A percentile compares a stretch with the other conserved stretches of the same genome.
Conservation (phyloP, 2,329 filamentous ascomycete species). For the Penicillium digitatum region DNA sequence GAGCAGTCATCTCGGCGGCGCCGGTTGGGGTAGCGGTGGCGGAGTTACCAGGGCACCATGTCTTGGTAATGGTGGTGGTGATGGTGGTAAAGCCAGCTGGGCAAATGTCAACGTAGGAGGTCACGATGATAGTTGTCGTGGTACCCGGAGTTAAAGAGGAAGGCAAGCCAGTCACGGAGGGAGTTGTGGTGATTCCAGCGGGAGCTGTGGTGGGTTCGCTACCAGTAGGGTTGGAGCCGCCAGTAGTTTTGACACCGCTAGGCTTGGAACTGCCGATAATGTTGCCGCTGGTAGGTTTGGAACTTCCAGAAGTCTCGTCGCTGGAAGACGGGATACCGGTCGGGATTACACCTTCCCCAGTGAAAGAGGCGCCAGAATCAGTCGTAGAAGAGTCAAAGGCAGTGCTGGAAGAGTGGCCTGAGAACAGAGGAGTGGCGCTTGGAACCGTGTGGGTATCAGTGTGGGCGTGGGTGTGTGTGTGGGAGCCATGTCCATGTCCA, state of each 20-base stretch:
- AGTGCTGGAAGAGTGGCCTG: neutral
- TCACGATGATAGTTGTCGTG: constrained; percentile 38
- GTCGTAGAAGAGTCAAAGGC: neutral
- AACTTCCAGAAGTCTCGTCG: neutral
- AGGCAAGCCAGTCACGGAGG: constrained; percentile 13
- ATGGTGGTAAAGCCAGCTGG: constrained; percentile 43
- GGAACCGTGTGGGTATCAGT: neutral
- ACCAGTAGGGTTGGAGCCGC: constrained; percentile 4
- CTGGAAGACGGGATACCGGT: neutral
- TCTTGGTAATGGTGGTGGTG: constrained; percentile 39
- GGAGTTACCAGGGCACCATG: constrained; percentile 33
- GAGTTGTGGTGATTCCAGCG: constrained; percentile 5
- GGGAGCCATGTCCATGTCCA: neutral
- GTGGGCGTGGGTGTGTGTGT: neutral
- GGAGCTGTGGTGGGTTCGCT: constrained; percentile 6
- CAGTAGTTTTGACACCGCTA: neutral
- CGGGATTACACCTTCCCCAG: neutral
- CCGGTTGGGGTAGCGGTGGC: constrained; percentile 31
- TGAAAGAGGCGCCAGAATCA: constrained; percentile 1
- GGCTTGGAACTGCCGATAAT: neutral
- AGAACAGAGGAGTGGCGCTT: constrained; percentile 1
- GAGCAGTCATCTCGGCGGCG: constrained; percentile 4
- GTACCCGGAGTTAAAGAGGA: constrained; percentile 24
- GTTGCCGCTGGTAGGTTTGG: neutral
- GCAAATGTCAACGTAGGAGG: constrained; percentile 42